These are phyloP conservation scores for Trametes punicea DNA, from an alignment of 768 basidiomycete species.

Conservation along the genomic window DNA sequence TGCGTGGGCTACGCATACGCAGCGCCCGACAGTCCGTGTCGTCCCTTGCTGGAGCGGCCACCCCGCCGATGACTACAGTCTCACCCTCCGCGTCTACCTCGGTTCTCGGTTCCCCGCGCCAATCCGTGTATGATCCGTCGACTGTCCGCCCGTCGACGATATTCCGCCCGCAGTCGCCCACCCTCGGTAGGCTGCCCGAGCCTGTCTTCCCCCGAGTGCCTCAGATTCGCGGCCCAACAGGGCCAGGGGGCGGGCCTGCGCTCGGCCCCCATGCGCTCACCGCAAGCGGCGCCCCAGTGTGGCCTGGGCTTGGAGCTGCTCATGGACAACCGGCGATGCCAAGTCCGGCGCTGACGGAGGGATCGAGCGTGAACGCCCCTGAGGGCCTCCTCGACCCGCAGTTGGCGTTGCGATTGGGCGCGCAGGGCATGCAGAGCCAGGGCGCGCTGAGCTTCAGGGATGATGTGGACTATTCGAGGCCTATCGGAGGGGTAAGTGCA, in stretches of 20 bases:
- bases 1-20: conserved; percentile 13
- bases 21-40: conserved; percentile 7
- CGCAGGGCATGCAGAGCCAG: conserved; percentile 24
- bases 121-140: conserved; percentile 1
- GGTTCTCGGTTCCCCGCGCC: not conserved
- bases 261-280: not conserved
- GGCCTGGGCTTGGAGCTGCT: conserved; percentile 17
- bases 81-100: conserved; percentile 1
- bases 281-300: conserved; percentile 9
- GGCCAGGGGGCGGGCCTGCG: not conserved
- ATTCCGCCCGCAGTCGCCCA: conserved; percentile 19
- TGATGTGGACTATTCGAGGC: conserved; percentile 29
- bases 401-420: conserved; percentile 8
- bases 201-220: not conserved
- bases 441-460: conserved; percentile 29
- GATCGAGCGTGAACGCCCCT: conserved; percentile 20
- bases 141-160: conserved; percentile 12
- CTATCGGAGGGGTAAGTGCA: conserved; percentile 27
- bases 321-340: conserved; percentile 19
- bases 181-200: conserved; percentile 11
- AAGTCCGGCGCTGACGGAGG: conserved; percentile 25
- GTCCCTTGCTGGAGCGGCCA: not conserved
- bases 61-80: not conserved
- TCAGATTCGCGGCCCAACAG: not conserved
- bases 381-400: conserved; percentile 27